Evolutionary conservation across 768 basidiomycete species (phyloP), one percentile per base, ranked within the genome.

Genomic region (Phylloporus scabripes): DNA sequence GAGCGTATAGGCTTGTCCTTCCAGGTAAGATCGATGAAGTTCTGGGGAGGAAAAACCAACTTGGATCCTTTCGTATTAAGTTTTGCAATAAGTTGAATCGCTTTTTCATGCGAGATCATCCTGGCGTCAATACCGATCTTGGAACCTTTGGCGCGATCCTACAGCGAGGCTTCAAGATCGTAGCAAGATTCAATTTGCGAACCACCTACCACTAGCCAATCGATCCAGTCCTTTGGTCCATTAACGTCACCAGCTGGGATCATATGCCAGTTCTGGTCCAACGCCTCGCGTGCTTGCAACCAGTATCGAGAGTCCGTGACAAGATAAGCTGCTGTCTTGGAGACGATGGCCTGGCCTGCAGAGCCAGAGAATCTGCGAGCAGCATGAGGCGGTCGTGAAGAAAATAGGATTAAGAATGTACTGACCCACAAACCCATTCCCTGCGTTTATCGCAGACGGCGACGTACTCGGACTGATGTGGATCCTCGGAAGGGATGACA

Each of bases 91-190:
- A 92, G 70, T 38, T 74, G 68, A 9, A 76, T 72, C 12, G 84
- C 85, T 50, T 82, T 82, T 59, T 84, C 80, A 60, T 87, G 80
- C 0, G 88, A 79, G 47, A 93, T 69, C 80, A 92, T 85, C 14
- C 87, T 81, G 3, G 90, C 85, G 64, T 95, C 92, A 47, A 94
- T 76, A 11, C 92, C 92, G 42, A 94, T 80, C 57, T 79, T 74
- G 23, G 75, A 63, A 37, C 71, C 71, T 44, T 63, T 64, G 24
- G 44, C 65, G 59, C 59, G 73, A 67, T 58, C 77, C 76, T 54
- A 56, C 68, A 41, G 39, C 15, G 52, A 45, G 34, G 37, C 28
- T 31, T 62, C 42, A 50, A 36, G 4, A 42, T 32, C 32, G 24
- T 39, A 26, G n/a, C 24, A 8, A 11, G 45, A 17, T 41, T 17